Percentiles rank a stretch among this genome's conserved stretches.
Evolutionary conservation across 2,329 filamentous ascomycete species (phyloP).

Genomic region (Coniochaeta sp.): DNA sequence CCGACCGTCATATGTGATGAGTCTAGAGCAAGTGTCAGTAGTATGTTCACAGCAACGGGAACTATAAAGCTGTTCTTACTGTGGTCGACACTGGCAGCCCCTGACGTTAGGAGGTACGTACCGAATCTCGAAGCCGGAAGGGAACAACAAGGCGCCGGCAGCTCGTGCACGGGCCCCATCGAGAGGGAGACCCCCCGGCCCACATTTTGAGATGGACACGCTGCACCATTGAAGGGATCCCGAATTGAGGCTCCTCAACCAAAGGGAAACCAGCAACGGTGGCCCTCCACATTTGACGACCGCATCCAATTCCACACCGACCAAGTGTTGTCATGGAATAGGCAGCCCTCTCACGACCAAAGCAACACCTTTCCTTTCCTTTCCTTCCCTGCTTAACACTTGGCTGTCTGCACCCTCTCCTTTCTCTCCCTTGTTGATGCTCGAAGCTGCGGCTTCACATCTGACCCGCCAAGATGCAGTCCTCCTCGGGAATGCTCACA

Average conservation of each 20-base stretch:
- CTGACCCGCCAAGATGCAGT: conserved; percentile 55
- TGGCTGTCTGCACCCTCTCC: background rate
- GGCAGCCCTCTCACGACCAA: background rate
- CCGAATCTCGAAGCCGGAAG: background rate
- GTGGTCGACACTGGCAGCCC: too few species aligned
- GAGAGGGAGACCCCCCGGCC: background rate
- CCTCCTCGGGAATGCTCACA: conserved; percentile 63
- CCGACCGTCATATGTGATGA: too few species aligned
- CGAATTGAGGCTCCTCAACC: conserved; percentile 1
- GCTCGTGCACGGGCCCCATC: background rate
- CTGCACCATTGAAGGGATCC: conserved; percentile 3
- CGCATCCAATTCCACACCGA: background rate
- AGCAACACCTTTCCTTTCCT: background rate
- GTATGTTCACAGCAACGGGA: too few species aligned
- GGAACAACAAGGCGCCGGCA: background rate
- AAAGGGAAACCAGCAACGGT: conserved; percentile 2
- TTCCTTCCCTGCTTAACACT: background rate
- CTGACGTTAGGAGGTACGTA: conserved; percentile 1
- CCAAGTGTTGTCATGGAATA: conserved; percentile 2
- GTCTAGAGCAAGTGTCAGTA: too few species aligned
- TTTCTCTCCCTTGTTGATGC: conserved; percentile 35
- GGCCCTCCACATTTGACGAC: conserved; percentile 2
- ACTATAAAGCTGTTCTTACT: too few species aligned
- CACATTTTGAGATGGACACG: conserved; percentile 3
- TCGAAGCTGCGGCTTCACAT: conserved; percentile 49